Evolutionary conservation across 805 yeast genomes (phyloP).

Genomic region (Yarrowia sp.): DNA sequence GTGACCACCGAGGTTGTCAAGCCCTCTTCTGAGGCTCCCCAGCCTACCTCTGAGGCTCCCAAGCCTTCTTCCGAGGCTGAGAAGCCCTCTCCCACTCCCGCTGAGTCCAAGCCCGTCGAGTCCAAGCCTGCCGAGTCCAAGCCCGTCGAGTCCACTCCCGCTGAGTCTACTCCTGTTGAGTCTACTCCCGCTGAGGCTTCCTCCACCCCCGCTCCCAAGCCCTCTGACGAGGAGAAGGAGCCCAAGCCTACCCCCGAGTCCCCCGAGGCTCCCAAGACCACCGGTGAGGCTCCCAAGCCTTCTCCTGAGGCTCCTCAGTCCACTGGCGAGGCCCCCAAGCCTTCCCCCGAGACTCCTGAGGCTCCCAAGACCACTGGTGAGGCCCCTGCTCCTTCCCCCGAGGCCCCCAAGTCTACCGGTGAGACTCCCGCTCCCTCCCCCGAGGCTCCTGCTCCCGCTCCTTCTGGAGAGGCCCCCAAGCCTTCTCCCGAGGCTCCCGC

Average conservation of each 20-base stretch:
- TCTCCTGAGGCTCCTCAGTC: not conserved
- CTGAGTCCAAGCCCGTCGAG: no score
- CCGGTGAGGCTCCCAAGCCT: slow-evolving; percentile 1
- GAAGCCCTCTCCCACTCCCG: not conserved
- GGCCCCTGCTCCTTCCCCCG: slow-evolving; percentile 15
- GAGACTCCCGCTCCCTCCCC: slow-evolving; percentile 2
- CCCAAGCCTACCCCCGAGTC: not conserved
- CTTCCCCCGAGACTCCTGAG: slow-evolving; percentile 13
- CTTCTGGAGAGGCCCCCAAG: slow-evolving; percentile 5
- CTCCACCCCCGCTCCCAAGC: not conserved
- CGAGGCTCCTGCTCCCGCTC: slow-evolving; percentile 5
- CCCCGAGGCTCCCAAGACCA: slow-evolving; percentile 1
- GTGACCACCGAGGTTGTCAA: slow-evolving; percentile 9
- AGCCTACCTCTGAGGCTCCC: not conserved
- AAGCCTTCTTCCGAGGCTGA: not conserved
- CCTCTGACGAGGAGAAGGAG: not conserved
- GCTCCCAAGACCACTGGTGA: slow-evolving; percentile 9
- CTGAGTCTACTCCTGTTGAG: no score
- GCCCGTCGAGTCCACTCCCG: no score
- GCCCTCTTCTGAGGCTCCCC: slow-evolving; percentile 9
- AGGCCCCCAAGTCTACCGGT: not conserved
- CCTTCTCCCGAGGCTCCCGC: slow-evolving; percentile 1
- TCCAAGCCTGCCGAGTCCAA: no score
- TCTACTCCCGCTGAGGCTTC: not conserved
- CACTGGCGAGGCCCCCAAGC: slow-evolving; percentile 5